A percentile compares a stretch with the other conserved stretches of the same genome.
These are phyloP conservation scores for Eudorina sp. DNA, from an alignment of 139 green algal species.

Conservation along the genomic window DNA sequence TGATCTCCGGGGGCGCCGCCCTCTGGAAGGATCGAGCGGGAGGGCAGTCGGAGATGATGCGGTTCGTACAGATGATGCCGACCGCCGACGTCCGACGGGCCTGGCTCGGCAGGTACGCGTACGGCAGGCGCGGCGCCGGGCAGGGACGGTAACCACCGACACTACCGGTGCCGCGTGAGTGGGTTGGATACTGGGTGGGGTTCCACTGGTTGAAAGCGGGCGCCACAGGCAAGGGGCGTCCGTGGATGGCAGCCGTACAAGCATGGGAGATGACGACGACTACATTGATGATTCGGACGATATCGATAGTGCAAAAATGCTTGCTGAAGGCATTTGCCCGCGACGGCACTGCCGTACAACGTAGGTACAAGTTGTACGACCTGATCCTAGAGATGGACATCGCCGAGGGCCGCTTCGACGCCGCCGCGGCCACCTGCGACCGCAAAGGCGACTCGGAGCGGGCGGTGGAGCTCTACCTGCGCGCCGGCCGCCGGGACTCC, in stretches of 20 bases:
- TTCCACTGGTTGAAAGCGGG: no score
- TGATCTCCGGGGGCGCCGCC: neutral
- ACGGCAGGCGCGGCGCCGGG: no score
- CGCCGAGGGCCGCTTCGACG: neutral
- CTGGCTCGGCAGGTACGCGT: constrained; percentile 21
- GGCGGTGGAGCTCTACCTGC: neutral
- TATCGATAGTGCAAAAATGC: no score
- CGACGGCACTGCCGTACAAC: neutral
- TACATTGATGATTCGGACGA: no score
- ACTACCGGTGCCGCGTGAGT: no score
- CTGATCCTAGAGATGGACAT: constrained; percentile 3
- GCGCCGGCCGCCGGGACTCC: neutral
- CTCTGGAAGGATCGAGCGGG: constrained; percentile 21
- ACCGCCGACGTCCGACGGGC: neutral
- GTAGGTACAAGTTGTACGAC: constrained; percentile 23
- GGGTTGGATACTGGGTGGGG: no score
- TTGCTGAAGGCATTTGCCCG: no score
- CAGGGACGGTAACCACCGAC: no score
- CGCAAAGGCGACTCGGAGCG: neutral
- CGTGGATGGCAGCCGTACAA: no score
- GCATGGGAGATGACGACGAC: no score
- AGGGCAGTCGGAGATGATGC: neutral
- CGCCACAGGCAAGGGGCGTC: no score
- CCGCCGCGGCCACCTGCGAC: neutral
- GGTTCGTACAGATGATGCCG: constrained; percentile 1